These are phyloP conservation scores for Wallacemonas sp. DNA, from an alignment of 208 protist genomes.

Conservation along the genomic window DNA sequence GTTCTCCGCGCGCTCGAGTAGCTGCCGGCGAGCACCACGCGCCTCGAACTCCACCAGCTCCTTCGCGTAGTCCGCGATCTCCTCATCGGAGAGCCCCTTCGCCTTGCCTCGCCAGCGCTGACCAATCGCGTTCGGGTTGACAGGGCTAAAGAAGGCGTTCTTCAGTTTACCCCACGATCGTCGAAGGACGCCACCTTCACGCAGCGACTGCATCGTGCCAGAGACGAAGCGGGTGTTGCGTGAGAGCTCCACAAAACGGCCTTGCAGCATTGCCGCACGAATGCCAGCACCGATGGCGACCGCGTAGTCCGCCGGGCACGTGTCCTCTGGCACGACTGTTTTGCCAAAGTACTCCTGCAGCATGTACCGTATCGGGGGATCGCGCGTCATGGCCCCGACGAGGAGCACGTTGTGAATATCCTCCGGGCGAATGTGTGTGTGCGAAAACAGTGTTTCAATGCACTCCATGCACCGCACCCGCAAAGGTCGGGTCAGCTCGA, in stretches of 20 bases:
- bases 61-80: conserved; percentile 88
- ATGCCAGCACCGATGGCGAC: conserved; percentile 84
- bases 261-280: conserved; percentile 85
- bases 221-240: conserved; percentile 79
- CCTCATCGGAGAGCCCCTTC: conserved; percentile 74
- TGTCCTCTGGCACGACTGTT: conserved; percentile 52
- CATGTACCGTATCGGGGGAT: conserved; percentile 86
- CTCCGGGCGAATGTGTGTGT: conserved; percentile 47
- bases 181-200: conserved; percentile 41
- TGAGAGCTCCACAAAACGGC: conserved; percentile 71
- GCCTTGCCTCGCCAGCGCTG: conserved; percentile 83
- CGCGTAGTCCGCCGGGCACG: conserved; percentile 88
- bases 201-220: conserved; percentile 74
- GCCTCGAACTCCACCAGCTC: conserved; percentile 91
- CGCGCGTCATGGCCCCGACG: conserved; percentile 90
- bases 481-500: conserved; percentile 78
- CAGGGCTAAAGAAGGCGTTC: conserved; percentile 22
- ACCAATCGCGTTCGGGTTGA: conserved; percentile 88
- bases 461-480: conserved; percentile 80
- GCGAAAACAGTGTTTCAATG: conserved; percentile 71
- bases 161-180: conserved; percentile 40
- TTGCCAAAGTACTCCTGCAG: conserved; percentile 84
- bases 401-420: conserved; percentile 89
- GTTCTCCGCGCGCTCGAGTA: conserved; percentile 84
- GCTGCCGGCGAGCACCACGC: conserved; percentile 66